phyloP scores from a whole-genome alignment of 495 filamentous ascomycete species.

The Penicillium pulvis region DNA sequence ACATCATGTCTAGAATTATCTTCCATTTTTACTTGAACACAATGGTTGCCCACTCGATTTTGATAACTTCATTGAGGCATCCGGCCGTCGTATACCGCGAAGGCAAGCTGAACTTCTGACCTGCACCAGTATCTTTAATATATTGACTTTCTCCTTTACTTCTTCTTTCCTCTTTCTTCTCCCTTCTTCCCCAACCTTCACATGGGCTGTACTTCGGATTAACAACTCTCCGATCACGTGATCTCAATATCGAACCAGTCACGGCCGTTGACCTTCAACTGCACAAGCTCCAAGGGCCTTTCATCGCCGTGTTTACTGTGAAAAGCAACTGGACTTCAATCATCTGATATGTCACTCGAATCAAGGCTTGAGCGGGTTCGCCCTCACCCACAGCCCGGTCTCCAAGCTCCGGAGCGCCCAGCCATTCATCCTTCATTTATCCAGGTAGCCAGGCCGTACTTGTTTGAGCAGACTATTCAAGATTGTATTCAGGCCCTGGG shows the following conservation, averaged over 20 bases:
- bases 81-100: too few species aligned
- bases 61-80: too few species aligned
- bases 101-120: too few species aligned
- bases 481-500: constrained; percentile 56
- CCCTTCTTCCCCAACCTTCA: too few species aligned
- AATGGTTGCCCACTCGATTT: too few species aligned
- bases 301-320: neutral
- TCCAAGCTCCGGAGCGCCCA: constrained; percentile 29
- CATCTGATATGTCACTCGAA: constrained; percentile 10
- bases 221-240: constrained; percentile 13
- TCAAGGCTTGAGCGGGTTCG: constrained; percentile 22
- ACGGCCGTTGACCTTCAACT: neutral
- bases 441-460: constrained; percentile 67
- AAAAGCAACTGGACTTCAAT: neutral
- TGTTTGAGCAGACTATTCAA: constrained; percentile 64
- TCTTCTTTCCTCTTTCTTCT: neutral
- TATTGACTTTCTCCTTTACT: neutral
- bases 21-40: too few species aligned
- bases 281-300: neutral
- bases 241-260: constrained; percentile 6
- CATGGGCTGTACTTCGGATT: constrained; percentile 14
- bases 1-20: too few species aligned
- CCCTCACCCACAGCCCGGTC: constrained; percentile 15
- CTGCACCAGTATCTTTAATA: too few species aligned
- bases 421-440: constrained; percentile 73